Conservation (phyloP, 2,329 filamentous ascomycete species). For the Aciculosporium take region DNA sequence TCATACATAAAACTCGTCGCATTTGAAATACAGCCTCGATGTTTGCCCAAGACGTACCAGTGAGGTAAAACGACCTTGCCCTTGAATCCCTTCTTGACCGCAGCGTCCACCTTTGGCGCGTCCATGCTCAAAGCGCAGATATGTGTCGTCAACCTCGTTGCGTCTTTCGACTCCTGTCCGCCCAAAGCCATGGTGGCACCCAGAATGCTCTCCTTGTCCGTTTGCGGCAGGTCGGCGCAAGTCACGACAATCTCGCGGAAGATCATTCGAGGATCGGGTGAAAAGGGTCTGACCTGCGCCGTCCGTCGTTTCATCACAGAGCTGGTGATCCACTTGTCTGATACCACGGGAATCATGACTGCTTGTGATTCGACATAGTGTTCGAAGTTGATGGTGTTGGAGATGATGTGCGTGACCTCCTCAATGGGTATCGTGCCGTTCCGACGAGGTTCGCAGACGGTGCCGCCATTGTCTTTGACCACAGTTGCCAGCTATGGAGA, state of each 20-base stretch:
- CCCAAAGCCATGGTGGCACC: constrained; percentile 83
- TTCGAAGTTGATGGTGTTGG: constrained; percentile 81
- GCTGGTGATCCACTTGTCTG: constrained; percentile 61
- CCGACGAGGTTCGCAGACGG: constrained; percentile 30
- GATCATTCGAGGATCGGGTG: constrained; percentile 80
- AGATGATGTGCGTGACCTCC: constrained; percentile 40
- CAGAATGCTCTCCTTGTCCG: constrained; percentile 82
- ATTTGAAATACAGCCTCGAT: not conserved
- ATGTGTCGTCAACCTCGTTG: constrained; percentile 70
- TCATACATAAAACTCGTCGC: not conserved
- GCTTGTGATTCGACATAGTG: constrained; percentile 64
- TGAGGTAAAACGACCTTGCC: constrained; percentile 84
- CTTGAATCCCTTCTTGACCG: constrained; percentile 48
- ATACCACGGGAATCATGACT: constrained; percentile 71
- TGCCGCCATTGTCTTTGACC: constrained; percentile 35
- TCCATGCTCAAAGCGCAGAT: constrained; percentile 70
- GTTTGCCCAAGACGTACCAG: constrained; percentile 43
- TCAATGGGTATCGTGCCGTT: constrained; percentile 34
- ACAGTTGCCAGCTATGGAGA: constrained; percentile 25
- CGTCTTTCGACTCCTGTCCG: constrained; percentile 58
- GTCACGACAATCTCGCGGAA: constrained; percentile 73
- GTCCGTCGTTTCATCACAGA: constrained; percentile 57
- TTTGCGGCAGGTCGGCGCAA: constrained; percentile 69
- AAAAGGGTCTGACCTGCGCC: constrained; percentile 69
- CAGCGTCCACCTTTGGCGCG: constrained; percentile 54